Percentiles rank a stretch among this genome's conserved stretches.
Evolutionary conservation across 352 stramenopile genomes (phyloP).

Genomic region (Globisporangium paroecandrum): DNA sequence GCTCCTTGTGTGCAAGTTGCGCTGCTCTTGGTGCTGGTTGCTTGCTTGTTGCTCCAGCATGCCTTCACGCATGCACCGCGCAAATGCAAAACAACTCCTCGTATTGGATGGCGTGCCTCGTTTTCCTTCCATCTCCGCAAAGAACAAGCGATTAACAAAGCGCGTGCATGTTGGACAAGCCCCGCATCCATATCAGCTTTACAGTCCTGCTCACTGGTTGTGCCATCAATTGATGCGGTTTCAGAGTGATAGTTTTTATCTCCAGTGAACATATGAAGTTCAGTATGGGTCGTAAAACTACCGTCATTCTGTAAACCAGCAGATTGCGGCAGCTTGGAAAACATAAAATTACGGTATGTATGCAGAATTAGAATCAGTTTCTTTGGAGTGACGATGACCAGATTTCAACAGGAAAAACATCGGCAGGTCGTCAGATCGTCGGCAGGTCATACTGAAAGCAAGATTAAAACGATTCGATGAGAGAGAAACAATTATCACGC

Average conservation of each 20-base stretch:
- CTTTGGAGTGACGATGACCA: neutral
- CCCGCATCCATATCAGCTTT: neutral
- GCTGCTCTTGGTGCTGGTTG: no score
- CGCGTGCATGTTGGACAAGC: no score
- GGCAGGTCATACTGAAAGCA: neutral
- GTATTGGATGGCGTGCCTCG: neutral
- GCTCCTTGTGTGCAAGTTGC: neutral
- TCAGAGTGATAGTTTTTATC: neutral
- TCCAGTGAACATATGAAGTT: neutral
- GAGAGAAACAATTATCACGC: no score
- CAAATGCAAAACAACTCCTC: neutral
- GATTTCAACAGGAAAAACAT: no score
- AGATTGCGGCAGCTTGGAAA: neutral
- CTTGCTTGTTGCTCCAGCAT: neutral
- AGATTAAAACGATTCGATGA: neutral
- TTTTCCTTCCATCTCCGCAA: neutral
- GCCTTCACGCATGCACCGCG: neutral
- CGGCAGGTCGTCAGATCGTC: no score
- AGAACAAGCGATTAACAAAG: neutral
- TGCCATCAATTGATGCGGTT: conserved; percentile 8
- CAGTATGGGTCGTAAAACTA: neutral
- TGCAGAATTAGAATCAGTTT: no score
- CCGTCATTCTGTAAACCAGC: neutral
- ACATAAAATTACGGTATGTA: neutral
- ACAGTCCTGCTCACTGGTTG: neutral